Conservation (phyloP, 805 yeast species). For the Metschnikowia shivogae region DNA sequence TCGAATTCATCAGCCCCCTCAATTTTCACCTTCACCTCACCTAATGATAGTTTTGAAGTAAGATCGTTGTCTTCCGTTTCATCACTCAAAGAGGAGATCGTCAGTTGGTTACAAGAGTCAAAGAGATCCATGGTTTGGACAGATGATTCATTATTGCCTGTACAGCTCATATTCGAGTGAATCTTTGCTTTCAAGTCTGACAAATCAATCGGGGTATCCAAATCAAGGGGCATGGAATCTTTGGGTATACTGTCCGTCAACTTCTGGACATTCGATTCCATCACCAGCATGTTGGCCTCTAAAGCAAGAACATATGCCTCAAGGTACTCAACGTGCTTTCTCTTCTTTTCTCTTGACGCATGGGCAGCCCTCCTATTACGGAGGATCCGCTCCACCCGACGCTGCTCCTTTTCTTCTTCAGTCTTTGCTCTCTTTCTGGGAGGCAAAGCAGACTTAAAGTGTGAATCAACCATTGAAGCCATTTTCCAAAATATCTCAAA, state of each 20-base stretch:
- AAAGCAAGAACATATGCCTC: slow-evolving; percentile 54
- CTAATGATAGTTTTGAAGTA: neutral
- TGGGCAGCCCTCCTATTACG: slow-evolving; percentile 97
- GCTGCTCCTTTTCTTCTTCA: slow-evolving; percentile 93
- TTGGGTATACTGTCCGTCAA: slow-evolving; percentile 11
- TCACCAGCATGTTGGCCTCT: slow-evolving; percentile 30
- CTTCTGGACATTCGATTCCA: slow-evolving; percentile 24
- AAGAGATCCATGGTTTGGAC: neutral
- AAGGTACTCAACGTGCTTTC: slow-evolving; percentile 82
- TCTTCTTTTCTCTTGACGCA: slow-evolving; percentile 93
- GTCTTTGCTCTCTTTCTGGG: slow-evolving; percentile 97
- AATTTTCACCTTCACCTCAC: slow-evolving; percentile 6
- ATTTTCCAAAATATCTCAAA: slow-evolving; percentile 2
- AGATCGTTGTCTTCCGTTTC: slow-evolving; percentile 4
- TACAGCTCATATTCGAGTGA: slow-evolving; percentile 9
- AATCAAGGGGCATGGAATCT: slow-evolving; percentile 8
- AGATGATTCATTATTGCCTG: neutral
- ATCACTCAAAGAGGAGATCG: slow-evolving; percentile 3
- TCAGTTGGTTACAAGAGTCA: slow-evolving; percentile 2
- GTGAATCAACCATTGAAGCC: slow-evolving; percentile 16
- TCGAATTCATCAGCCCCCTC: slow-evolving; percentile 9
- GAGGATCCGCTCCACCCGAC: slow-evolving; percentile 86
- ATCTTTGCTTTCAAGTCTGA: slow-evolving; percentile 12
- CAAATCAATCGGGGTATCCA: slow-evolving; percentile 13
- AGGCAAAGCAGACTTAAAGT: slow-evolving; percentile 55